Evolutionary conservation across 2,329 filamentous ascomycete species (phyloP).

Genomic region (Botrytis elliptica): DNA sequence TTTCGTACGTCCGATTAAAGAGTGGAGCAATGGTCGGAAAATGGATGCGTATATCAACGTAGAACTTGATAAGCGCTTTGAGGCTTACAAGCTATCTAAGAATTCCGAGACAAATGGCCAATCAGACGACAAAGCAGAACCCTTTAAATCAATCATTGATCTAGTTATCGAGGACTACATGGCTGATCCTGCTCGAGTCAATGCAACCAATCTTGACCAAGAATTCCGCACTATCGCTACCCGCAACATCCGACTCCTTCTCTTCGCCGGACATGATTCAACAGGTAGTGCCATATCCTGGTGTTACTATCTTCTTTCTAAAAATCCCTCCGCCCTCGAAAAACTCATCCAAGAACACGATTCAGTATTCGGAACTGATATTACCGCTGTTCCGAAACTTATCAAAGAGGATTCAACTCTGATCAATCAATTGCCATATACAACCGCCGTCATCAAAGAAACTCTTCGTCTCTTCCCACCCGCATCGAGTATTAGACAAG

Average conservation of each 20-base stretch:
- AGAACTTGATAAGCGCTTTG: slow-evolving; percentile 31
- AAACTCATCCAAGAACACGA: slow-evolving; percentile 30
- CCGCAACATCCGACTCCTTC: slow-evolving; percentile 26
- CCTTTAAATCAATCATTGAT: slow-evolving; percentile 27
- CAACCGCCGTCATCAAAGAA: slow-evolving; percentile 33
- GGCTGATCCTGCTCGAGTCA: slow-evolving; percentile 11
- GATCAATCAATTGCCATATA: slow-evolving; percentile 29
- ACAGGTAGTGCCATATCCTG: slow-evolving; percentile 28
- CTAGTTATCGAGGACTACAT: slow-evolving; percentile 30
- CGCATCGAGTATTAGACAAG: slow-evolving; percentile 25
- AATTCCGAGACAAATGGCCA: slow-evolving; percentile 14
- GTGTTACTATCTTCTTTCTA: slow-evolving; percentile 28
- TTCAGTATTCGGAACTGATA: slow-evolving; percentile 29
- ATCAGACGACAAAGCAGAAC: background rate
- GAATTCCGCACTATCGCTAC: slow-evolving; percentile 26
- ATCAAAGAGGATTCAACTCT: slow-evolving; percentile 25
- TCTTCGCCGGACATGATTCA: slow-evolving; percentile 33
- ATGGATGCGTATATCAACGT: slow-evolving; percentile 31
- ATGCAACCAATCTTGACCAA: slow-evolving; percentile 21
- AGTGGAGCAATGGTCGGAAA: slow-evolving; percentile 28
- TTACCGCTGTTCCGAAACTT: slow-evolving; percentile 1
- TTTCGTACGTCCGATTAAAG: slow-evolving; percentile 24
- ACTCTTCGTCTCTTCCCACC: slow-evolving; percentile 29
- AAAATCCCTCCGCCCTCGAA: slow-evolving; percentile 25
- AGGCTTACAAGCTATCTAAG: background rate